A percentile compares a stretch with the other conserved stretches of the same genome.
Conservation (phyloP, 768 basidiomycete species). For the Hericium rajendrae region DNA sequence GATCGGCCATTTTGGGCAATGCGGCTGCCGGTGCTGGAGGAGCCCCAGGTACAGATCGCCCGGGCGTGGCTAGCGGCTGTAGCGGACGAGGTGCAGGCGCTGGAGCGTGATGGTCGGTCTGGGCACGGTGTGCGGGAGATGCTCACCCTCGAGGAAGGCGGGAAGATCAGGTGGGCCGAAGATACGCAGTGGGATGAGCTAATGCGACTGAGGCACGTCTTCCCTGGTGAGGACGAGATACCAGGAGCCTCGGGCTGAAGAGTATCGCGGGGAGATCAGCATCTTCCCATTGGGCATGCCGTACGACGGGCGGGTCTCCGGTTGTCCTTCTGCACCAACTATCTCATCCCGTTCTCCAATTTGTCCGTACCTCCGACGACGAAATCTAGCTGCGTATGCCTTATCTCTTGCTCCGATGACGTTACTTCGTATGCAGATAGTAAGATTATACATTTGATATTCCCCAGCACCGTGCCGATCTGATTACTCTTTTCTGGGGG, state of each 20-base stretch:
- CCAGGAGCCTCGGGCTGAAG: conserved; percentile 12
- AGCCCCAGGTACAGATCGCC: conserved; percentile 38
- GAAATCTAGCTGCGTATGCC: no score
- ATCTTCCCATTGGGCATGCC: not conserved
- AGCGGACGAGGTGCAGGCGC: conserved; percentile 29
- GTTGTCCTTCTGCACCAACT: not conserved
- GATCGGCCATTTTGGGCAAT: conserved; percentile 59
- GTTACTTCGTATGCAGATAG: no score
- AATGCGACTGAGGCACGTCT: conserved; percentile 27
- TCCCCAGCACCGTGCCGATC: no score
- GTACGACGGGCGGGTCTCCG: not conserved
- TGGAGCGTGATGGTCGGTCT: conserved; percentile 28
- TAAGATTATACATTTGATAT: no score
- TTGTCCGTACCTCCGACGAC: no score
- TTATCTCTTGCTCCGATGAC: no score
- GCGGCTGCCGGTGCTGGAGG: conserved; percentile 36
- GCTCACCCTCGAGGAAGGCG: conserved; percentile 43
- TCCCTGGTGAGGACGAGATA: conserved; percentile 19
- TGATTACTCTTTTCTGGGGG: no score
- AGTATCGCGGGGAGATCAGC: not conserved
- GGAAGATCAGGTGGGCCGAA: conserved; percentile 41
- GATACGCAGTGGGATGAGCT: conserved; percentile 47
- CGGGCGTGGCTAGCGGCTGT: conserved; percentile 48
- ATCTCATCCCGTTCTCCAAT: no score
- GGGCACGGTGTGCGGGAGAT: conserved; percentile 20